Base-by-base conservation (phyloP, 1,139 yeast genomes). In the Debaryomycetaceae sp. region DNA sequence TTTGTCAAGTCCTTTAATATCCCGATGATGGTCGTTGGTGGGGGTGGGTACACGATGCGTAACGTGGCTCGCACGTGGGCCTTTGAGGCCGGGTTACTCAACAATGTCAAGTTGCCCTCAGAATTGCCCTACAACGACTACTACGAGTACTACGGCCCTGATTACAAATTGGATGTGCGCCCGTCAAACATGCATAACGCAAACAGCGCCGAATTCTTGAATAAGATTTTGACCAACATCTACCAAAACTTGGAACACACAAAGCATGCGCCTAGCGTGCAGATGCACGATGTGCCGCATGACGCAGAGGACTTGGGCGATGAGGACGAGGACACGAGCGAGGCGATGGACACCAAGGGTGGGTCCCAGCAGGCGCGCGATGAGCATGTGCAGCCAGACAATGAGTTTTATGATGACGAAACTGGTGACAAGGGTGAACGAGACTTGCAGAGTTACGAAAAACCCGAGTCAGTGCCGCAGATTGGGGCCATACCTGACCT, bases 21-120 rank as follows among this genome's bases (percentile, higher is more conserved):
- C 34, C 98, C 97, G 10, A 72, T 88, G 68, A 71, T 91, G 69
- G 94, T 89, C 14, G 72, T 91, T 14, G 98, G 98, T 26, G 98
- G 98, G 32, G 98, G 98, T 46, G 98, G 98, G 19, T 91, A 91
- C 59, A 91, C 97, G 12, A 91, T 91, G 83, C 74, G 97, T 56
- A 91, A 91, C 55, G 98, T 91, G 28, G 88, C 96, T 20, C 71
- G 97, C 48, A 81, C 96, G 6, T 91, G 98, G 98, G 80, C 96
- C 25, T 89, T 74, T 52, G 98, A 91, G 60, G 81, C 96, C 3
- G 96, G 96, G 13, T 64, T 91, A 35, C 66, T 89, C 44, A 89
- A 86, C 48, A 83, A 86, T 48, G 84, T 81, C 39, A 57, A 77
- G 15, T 66, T 89, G 42, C 94, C 88, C 16, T 66, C 78, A 10